Evolutionary conservation across 2,329 filamentous ascomycete species (phyloP).

Genomic region (Remersonia thermophila): DNA sequence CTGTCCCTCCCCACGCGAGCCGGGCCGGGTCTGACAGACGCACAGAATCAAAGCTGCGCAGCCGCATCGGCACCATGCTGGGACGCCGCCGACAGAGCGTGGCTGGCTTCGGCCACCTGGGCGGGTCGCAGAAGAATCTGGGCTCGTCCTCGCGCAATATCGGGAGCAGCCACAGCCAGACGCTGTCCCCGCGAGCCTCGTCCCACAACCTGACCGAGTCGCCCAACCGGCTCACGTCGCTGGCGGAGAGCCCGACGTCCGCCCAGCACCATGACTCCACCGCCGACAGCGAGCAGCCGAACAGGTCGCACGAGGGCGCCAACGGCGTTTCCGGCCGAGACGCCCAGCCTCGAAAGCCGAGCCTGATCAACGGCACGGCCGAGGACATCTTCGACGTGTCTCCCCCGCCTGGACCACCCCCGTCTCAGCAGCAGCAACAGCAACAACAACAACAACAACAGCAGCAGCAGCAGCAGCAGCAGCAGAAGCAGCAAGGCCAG

Average conservation of each 20-base stretch:
- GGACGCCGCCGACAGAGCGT: slow-evolving; percentile 54
- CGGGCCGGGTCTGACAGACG: too few species aligned
- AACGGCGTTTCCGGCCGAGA: slow-evolving; percentile 22
- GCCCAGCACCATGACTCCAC: slow-evolving; percentile 17
- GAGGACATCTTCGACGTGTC: slow-evolving; percentile 39
- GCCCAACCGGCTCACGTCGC: slow-evolving; percentile 40
- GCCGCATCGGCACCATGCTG: slow-evolving; percentile 58
- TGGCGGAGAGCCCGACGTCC: slow-evolving; percentile 43
- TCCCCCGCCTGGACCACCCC: slow-evolving; percentile 29
- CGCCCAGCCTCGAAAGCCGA: slow-evolving; percentile 19
- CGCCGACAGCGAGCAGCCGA: slow-evolving; percentile 21
- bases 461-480: slow-evolving; percentile 32
- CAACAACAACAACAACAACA: too few species aligned
- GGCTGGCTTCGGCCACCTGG: slow-evolving; percentile 42
- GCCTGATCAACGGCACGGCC: slow-evolving; percentile 36
- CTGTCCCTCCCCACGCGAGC: too few species aligned
- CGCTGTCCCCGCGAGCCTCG: slow-evolving; percentile 45
- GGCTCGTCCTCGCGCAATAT: slow-evolving; percentile 47
- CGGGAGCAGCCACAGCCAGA: slow-evolving; percentile 49
- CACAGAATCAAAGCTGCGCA: slow-evolving; percentile 45
- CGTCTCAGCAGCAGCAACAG: slow-evolving; percentile 34
- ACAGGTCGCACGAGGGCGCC: slow-evolving; percentile 30
- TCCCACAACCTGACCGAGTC: slow-evolving; percentile 46
- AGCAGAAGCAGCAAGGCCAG: slow-evolving; percentile 27
- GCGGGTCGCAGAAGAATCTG: slow-evolving; percentile 39